These are phyloP conservation scores for Closterium sp. DNA, from an alignment of 139 green algal genomes.

Conservation along the genomic window DNA sequence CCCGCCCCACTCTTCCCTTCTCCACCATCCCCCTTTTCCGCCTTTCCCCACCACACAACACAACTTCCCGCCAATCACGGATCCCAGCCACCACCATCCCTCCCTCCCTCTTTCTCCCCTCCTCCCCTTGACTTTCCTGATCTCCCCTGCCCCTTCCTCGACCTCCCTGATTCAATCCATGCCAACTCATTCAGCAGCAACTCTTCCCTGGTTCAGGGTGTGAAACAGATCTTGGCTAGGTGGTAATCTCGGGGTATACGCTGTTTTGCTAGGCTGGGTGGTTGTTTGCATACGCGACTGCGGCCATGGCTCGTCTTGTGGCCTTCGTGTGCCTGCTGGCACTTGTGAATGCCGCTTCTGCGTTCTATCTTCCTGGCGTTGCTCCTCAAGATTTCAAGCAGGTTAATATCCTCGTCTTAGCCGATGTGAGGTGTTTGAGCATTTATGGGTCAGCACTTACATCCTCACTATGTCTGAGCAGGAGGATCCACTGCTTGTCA, in stretches of 20 bases:
- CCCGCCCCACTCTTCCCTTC: neutral
- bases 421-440: neutral
- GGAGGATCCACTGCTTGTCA: conserved; percentile 82
- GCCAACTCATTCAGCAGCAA: no score
- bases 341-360: conserved; percentile 3
- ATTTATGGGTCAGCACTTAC: conserved; percentile 4
- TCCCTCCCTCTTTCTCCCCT: neutral
- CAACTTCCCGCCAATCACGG: neutral
- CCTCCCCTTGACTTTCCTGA: neutral
- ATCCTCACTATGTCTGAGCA: conserved; percentile 51
- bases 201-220: neutral
- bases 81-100: neutral
- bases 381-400: conserved; percentile 42
- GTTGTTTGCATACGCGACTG: neutral
- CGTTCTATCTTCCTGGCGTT: conserved; percentile 41
- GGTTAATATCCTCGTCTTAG: conserved; percentile 17
- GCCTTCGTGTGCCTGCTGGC: neutral
- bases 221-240: neutral
- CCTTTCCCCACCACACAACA: neutral
- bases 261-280: neutral
- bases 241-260: neutral
- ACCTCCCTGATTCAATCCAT: no score
- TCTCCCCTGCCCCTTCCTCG: neutral
- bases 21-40: neutral
- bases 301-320: neutral